Percentiles rank a stretch among this genome's conserved stretches.
These are phyloP conservation scores for Limonium bicolor DNA, from an alignment of 148 eudicot species.

Conservation along the genomic window DNA sequence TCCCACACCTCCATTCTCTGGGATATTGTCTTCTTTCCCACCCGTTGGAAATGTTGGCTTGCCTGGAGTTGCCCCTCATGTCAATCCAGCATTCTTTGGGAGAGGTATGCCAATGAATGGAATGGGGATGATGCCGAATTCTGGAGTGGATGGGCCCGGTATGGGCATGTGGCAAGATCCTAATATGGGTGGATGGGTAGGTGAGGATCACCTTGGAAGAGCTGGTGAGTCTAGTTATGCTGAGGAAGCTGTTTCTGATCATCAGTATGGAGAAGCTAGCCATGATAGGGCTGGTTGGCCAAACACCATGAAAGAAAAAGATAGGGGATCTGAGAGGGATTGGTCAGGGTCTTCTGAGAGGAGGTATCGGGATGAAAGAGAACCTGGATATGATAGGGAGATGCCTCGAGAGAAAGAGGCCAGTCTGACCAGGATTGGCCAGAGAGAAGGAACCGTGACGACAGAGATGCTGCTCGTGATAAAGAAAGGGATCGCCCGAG, in stretches of 20 bases:
- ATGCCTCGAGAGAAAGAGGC: constrained; percentile 42
- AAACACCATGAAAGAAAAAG: constrained; percentile 47
- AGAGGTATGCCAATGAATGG: constrained; percentile 74
- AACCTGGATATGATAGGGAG: constrained; percentile 56
- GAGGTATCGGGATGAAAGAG: constrained; percentile 68
- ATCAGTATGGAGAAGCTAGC: constrained; percentile 60
- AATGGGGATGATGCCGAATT: constrained; percentile 77
- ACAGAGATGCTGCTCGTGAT: constrained; percentile 40
- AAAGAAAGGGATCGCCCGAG: constrained; percentile 32
- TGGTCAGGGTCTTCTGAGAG: constrained; percentile 77
- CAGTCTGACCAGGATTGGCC: constrained; percentile 37
- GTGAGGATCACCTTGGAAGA: constrained; percentile 71
- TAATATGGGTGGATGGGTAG: constrained; percentile 65
- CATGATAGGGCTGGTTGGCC: constrained; percentile 58
- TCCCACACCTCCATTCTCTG: constrained; percentile 58
- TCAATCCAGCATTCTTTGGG: constrained; percentile 79
- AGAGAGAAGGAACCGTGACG: constrained; percentile 54
- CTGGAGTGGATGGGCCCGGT: constrained; percentile 66
- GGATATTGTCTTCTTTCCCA: constrained; percentile 57
- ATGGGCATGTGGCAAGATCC: constrained; percentile 93
- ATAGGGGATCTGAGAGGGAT: constrained; percentile 58
- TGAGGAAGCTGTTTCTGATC: constrained; percentile 76
- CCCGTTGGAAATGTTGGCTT: constrained; percentile 66
- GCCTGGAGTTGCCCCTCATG: constrained; percentile 87
- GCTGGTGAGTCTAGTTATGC: constrained; percentile 73